Base-by-base conservation (phyloP, 768 basidiomycete species). In the Auriculariales sp. region DNA sequence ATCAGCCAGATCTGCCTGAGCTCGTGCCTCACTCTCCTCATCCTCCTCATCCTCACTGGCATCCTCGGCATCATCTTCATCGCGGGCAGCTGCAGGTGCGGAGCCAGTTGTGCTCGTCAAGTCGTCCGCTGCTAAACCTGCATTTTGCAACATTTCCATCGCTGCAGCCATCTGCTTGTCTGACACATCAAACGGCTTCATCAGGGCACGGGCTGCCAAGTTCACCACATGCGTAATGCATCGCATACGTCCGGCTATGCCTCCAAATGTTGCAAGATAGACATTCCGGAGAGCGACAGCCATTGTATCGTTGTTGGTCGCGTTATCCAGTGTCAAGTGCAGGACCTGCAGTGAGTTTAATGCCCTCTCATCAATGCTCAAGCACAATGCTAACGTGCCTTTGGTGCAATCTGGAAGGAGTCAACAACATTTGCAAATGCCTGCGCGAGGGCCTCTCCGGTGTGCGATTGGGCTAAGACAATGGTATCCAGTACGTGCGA, bases 221-320 rank as follows among this genome's bases (percentile, higher is more conserved):
- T 66, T 68, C 17, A 71, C 17, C 3, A 67, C 55, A 42, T 73
- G 71, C 0, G 55, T 49, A 47, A 74, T 71, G 51, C 71, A 74
- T 0, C 58, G 45, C 0, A 59, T 61, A 1, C 56, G 64, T 22
- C 57, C 65, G 0, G 49, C 52, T 0, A 25, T n/a, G 0, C 65
- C 64, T 2, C 51, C 49, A 36, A 64, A 68, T 0, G 15, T 24
- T 0, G 30, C 34, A 0, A 72, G 7, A n/a, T n/a, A n/a, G 2
- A 57, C 48, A 0, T 54, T 19, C 2, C 22, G 35, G 4, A 72
- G 61, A 19, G 56, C 35, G 0, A 53, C 46, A 0, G 65, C 57
- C 64, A 73, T 68, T 0, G 39, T 54, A 49, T 67, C 61, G 47
- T 72, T 72, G 3, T 52, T 50, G 0, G 56, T 54, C 2, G 66